phyloP scores from a whole-genome alignment of 257 asterid genomes.

The Solanum arcanum region DNA sequence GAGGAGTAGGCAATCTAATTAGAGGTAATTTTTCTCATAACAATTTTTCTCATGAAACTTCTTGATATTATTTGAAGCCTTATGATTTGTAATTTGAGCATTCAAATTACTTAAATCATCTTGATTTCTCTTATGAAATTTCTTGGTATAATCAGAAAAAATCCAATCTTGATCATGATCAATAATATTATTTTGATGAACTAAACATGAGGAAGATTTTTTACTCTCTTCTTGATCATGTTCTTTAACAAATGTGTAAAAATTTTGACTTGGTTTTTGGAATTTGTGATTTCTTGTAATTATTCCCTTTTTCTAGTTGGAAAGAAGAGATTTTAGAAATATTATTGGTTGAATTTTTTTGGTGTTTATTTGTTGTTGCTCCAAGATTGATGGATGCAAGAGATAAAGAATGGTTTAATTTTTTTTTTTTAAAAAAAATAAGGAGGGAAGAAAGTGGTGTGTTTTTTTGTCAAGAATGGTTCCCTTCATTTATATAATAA shows the following conservation, averaged over 20 bases:
- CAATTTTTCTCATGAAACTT: background rate
- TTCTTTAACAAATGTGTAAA: slow-evolving; percentile 4
- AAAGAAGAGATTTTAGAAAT: background rate
- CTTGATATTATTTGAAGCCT: background rate
- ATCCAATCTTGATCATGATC: slow-evolving; percentile 2
- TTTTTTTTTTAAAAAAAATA: too few relatives aligned
- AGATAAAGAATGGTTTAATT: slow-evolving; percentile 1
- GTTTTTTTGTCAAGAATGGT: background rate
- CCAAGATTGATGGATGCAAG: slow-evolving; percentile 9
- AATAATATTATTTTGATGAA: background rate
- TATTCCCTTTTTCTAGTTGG: background rate
- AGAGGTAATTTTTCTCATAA: background rate
- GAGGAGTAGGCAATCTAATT: background rate
- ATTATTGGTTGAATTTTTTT: background rate
- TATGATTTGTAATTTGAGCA: background rate
- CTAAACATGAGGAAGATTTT: background rate
- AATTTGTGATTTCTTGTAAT: slow-evolving; percentile 4
- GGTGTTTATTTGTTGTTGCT: background rate
- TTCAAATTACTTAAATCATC: background rate
- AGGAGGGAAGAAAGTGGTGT: too few relatives aligned
- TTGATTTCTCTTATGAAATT: slow-evolving; percentile 8
- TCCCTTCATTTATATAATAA: background rate
- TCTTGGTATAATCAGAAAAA: slow-evolving; percentile 10
- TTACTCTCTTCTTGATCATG: slow-evolving; percentile 1
- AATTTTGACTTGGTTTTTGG: background rate